A percentile compares a stretch with the other conserved stretches of the same genome.
Conservation (phyloP, 1,139 yeast genomes). For the Chernovozyma aurita region DNA sequence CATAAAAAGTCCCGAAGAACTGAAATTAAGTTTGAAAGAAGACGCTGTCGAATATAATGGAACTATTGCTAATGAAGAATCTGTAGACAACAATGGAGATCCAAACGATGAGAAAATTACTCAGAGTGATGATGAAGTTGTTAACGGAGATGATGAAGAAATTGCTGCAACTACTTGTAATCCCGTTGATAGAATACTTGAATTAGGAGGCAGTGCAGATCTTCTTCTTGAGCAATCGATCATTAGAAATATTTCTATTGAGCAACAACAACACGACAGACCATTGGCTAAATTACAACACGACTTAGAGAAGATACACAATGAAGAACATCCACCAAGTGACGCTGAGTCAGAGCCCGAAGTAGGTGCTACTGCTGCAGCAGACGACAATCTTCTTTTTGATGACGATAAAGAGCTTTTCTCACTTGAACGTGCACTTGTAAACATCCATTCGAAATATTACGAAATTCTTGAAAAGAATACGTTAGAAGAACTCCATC, state of each 20-base stretch:
- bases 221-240: slow-evolving; percentile 50
- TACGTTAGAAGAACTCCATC: slow-evolving; percentile 7
- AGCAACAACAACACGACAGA: slow-evolving; percentile 66
- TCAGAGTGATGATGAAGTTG: slow-evolving; percentile 9
- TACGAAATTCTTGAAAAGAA: slow-evolving; percentile 44
- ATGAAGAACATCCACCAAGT: slow-evolving; percentile 20
- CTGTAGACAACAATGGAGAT: slow-evolving; percentile 8
- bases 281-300: slow-evolving; percentile 83
- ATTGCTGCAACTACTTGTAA: slow-evolving; percentile 17
- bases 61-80: slow-evolving; percentile 13
- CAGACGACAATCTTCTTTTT: slow-evolving; percentile 54
- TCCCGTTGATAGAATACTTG: slow-evolving; percentile 48
- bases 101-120: slow-evolving; percentile 10
- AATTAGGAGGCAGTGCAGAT: slow-evolving; percentile 42
- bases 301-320: slow-evolving; percentile 55
- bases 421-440: slow-evolving; percentile 59
- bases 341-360: background rate
- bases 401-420: slow-evolving; percentile 80
- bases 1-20: slow-evolving; percentile 16
- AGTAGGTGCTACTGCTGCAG: slow-evolving; percentile 17
- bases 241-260: slow-evolving; percentile 54
- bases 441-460: slow-evolving; percentile 61
- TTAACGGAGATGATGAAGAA: slow-evolving; percentile 15
- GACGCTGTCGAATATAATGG: slow-evolving; percentile 11
- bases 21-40: slow-evolving; percentile 15